phyloP scores from a whole-genome alignment of 768 basidiomycete genomes.

The Boletus insuetus region DNA sequence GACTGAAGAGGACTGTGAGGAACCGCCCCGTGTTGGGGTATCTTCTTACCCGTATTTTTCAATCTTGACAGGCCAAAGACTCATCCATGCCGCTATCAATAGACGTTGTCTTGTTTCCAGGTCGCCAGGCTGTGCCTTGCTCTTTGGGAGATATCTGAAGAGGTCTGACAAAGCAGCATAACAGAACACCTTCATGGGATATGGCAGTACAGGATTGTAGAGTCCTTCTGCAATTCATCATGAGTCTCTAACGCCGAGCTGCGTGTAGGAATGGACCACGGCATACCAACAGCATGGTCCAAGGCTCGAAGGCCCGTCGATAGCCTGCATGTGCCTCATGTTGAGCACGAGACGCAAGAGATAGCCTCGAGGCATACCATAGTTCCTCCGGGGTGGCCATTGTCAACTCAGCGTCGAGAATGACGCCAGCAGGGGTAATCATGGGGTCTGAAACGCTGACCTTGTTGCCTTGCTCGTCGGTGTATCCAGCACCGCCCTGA shows the following conservation, averaged over 20 bases:
- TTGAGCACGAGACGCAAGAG: slow-evolving; percentile 5
- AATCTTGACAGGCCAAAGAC: slow-evolving; percentile 62
- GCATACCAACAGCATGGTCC: slow-evolving; percentile 73
- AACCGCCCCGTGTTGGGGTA: neutral
- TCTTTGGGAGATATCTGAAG: slow-evolving; percentile 68
- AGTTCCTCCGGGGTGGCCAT: slow-evolving; percentile 69
- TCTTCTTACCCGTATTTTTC: slow-evolving; percentile 51
- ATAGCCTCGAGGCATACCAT: slow-evolving; percentile 44
- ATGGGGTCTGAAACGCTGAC: slow-evolving; percentile 49
- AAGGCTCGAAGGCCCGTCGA: slow-evolving; percentile 78
- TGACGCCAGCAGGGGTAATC: slow-evolving; percentile 68
- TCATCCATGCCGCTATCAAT: slow-evolving; percentile 79
- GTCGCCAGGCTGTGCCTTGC: slow-evolving; percentile 55
- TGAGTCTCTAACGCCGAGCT: neutral
- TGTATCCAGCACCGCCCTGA: slow-evolving; percentile 68
- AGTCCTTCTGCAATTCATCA: slow-evolving; percentile 44
- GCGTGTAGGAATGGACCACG: neutral
- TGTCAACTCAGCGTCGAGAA: slow-evolving; percentile 75
- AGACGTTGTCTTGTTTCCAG: slow-evolving; percentile 64
- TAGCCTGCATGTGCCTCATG: slow-evolving; percentile 44
- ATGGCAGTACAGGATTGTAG: slow-evolving; percentile 53
- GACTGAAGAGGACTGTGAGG: slow-evolving; percentile 32
- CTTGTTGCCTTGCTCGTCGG: slow-evolving; percentile 67
- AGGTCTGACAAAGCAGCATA: slow-evolving; percentile 68
- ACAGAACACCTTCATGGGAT: slow-evolving; percentile 61